Base-by-base conservation (phyloP, 192 early-diverging fungal species). In the Lobosporangium transversale region DNA sequence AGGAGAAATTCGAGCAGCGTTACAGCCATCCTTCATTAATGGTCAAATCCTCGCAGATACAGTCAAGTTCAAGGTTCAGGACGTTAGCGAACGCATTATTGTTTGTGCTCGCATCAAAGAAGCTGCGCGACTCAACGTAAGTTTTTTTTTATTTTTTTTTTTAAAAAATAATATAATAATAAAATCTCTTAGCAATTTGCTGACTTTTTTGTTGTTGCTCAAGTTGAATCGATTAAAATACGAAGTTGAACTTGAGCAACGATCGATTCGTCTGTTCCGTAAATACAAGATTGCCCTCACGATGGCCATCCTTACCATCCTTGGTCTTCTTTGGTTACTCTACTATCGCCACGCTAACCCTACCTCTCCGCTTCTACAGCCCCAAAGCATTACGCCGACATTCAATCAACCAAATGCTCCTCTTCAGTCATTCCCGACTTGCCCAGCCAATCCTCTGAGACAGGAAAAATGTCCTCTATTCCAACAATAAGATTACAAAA, bases 61-160 rank as follows among this genome's bases (percentile, higher is more conserved):
- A 0, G 73, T 76, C 6, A 47, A 67, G 7, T 20, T 15, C 17
- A 76, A 76, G 40, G 40, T 76, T 30, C 32, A 42, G 30, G 73
- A 76, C 30, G 73, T 76, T 26, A 76, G 67, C 42, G 73, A 76
- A n/a, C 64, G 73, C 20, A 76, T 76, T 18, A 30, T 76, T 30
- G 56, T 76, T 9, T 76, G 73, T 35, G 58, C 73, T 11, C 58
- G 65, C 12, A 67, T 76, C 58, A 76, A 67, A 65, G 58, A 42
- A 9, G 64, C 64, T 11, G 73, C 64, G 9, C 64, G 73, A 1
- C 44, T 67, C 30, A 76, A 76, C 23, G 73, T 76, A 67, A 66
- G 26, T 1, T 20, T 20, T 33, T 49, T 24, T 23, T 58, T 23
- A 1, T 30, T 11, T 42, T 3, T 43, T 5, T 43, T 24, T 30